Evolutionary conservation across 352 stramenopile genomes (phyloP).

Genomic region (Phytophthora tentaculata): DNA sequence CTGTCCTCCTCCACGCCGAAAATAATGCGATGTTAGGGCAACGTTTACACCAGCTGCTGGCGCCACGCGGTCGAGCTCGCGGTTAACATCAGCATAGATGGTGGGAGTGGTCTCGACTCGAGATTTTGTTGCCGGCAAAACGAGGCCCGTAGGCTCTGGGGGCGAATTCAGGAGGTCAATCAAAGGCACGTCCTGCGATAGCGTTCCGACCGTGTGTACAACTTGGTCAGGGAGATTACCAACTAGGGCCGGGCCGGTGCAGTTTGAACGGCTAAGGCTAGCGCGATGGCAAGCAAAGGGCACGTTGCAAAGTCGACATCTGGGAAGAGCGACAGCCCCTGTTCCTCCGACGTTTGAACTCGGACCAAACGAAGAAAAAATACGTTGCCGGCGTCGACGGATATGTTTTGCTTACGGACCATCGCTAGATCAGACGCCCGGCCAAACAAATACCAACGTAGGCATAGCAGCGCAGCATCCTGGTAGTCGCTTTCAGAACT

Average conservation of each 20-base stretch:
- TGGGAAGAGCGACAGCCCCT: conserved; percentile 37
- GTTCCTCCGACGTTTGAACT: conserved; percentile 39
- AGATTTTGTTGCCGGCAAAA: too few species aligned
- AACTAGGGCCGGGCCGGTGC: not conserved
- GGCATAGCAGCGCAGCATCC: conserved; percentile 14
- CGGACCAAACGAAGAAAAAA: conserved; percentile 25
- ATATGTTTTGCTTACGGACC: conserved; percentile 32
- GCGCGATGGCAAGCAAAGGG: conserved; percentile 16
- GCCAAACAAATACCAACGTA: conserved; percentile 15
- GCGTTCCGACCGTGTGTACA: not conserved
- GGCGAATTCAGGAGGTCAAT: not conserved
- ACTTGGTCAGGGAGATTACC: not conserved
- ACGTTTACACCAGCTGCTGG: not conserved
- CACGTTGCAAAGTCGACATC: conserved; percentile 26
- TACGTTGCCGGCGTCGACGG: conserved; percentile 5
- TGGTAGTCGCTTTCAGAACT: conserved; percentile 16
- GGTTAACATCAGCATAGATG: not conserved
- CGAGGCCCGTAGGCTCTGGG: not conserved
- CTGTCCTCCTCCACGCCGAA: not conserved
- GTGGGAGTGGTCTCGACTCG: not conserved
- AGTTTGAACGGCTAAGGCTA: conserved; percentile 2
- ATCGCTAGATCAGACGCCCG: not conserved
- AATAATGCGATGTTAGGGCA: not conserved
- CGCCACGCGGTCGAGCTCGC: not conserved
- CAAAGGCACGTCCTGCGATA: not conserved